These are phyloP conservation scores for Apiosordaria backusii DNA, from an alignment of 495 filamentous ascomycete genomes.

Conservation along the genomic window DNA sequence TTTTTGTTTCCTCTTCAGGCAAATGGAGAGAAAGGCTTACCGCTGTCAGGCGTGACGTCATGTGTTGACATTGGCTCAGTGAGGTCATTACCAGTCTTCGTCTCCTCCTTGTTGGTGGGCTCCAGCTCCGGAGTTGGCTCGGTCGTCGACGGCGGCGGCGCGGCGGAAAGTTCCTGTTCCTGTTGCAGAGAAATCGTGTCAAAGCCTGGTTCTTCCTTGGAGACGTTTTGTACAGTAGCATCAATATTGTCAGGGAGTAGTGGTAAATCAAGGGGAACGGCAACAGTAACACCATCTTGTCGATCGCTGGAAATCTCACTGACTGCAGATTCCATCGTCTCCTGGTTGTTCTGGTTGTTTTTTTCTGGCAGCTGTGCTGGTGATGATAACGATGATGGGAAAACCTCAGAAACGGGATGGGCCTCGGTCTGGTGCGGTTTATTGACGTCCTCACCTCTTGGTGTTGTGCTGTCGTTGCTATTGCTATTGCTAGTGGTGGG, in stretches of 20 bases:
- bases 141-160: slow-evolving; percentile 8
- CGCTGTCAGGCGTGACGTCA: background rate
- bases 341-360: background rate
- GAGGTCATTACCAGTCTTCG: slow-evolving; percentile 9
- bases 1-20: background rate
- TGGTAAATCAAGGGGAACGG: slow-evolving; percentile 17
- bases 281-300: background rate
- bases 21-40: background rate
- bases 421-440: slow-evolving; percentile 16
- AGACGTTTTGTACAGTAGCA: background rate
- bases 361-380: background rate
- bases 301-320: background rate
- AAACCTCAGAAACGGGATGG: slow-evolving; percentile 16
- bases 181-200: slow-evolving; percentile 12
- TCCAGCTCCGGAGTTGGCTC: background rate
- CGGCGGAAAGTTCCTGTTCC: slow-evolving; percentile 6
- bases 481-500: slow-evolving; percentile 4
- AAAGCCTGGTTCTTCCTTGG: slow-evolving; percentile 19
- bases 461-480: slow-evolving; percentile 7
- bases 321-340: background rate
- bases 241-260: slow-evolving; percentile 10
- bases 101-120: background rate
- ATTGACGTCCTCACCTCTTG: slow-evolving; percentile 28
- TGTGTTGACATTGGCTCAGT: background rate
- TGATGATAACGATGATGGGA: slow-evolving; percentile 4